A percentile compares a stretch with the other conserved stretches of the same genome.
phyloP scores from a whole-genome alignment of 2,329 filamentous ascomycete species.

The Daldinia sp. region DNA sequence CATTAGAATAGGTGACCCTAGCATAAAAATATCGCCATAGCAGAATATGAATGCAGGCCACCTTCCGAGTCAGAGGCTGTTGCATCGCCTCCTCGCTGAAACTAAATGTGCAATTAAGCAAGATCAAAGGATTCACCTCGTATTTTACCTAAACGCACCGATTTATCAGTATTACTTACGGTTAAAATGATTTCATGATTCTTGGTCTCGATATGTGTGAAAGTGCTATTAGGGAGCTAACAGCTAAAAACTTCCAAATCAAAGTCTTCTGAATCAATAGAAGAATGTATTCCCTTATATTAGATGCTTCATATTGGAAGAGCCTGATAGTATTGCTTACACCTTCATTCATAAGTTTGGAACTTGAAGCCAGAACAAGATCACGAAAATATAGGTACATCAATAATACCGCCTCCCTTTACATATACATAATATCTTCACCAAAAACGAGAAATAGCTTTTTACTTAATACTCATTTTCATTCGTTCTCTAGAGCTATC shows the following conservation, averaged over 20 bases:
- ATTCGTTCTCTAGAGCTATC: slow-evolving; percentile 33
- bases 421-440: neutral
- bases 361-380: neutral
- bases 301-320: neutral
- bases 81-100: neutral
- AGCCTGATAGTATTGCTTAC: neutral
- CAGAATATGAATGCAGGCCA: neutral
- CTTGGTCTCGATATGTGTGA: slow-evolving; percentile 3
- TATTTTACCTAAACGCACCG: slow-evolving; percentile 15
- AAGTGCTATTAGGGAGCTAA: slow-evolving; percentile 1
- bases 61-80: neutral
- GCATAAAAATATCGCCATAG: slow-evolving; percentile 22
- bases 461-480: slow-evolving; percentile 17
- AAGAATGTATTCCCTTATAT: neutral
- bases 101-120: slow-evolving; percentile 32
- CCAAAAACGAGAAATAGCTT: neutral
- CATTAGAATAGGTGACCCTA: slow-evolving; percentile 9
- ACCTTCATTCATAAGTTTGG: neutral
- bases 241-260: neutral
- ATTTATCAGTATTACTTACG: slow-evolving; percentile 21
- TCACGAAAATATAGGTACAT: neutral
- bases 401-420: neutral
- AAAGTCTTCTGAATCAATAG: neutral
- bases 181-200: slow-evolving; percentile 24
- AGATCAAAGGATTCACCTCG: neutral